Evolutionary conservation across 2,329 filamentous ascomycete genomes (phyloP).

Genomic region (Penicillium frequentans): DNA sequence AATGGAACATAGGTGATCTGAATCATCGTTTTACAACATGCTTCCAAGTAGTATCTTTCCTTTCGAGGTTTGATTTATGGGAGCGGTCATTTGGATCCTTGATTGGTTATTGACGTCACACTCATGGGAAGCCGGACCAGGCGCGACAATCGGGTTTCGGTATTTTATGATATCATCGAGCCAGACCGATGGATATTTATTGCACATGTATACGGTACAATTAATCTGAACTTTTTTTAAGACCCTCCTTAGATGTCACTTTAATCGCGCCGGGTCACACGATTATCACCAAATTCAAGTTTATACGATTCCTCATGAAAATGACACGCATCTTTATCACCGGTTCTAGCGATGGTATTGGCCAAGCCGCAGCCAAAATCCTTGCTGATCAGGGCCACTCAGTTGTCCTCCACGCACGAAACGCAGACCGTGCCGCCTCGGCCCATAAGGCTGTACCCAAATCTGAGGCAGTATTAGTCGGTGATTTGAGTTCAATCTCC

Average conservation of each 20-base stretch:
- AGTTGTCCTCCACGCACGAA: slow-evolving; percentile 59
- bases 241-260: not conserved
- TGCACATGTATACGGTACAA: not conserved
- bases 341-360: slow-evolving; percentile 59
- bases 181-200: not conserved
- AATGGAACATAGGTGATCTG: not conserved
- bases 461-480: slow-evolving; percentile 53
- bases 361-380: slow-evolving; percentile 51
- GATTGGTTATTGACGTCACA: not conserved
- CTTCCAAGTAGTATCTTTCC: not conserved
- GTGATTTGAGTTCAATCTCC: slow-evolving; percentile 53
- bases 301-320: not conserved
- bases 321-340: slow-evolving; percentile 50
- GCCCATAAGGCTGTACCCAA: slow-evolving; percentile 50
- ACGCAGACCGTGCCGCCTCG: slow-evolving; percentile 53
- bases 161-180: not conserved
- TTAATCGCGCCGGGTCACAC: not conserved
- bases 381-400: slow-evolving; percentile 55
- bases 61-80: not conserved
- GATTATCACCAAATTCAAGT: not conserved
- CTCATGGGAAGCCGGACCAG: not conserved
- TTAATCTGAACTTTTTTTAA: not conserved
- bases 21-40: not conserved
- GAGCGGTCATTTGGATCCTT: not conserved
- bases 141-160: not conserved